Percentiles rank a stretch among this genome's conserved stretches.
phyloP scores from a whole-genome alignment of 129 eudicot genomes.

The Rutidosis leptorrhynchoides region DNA sequence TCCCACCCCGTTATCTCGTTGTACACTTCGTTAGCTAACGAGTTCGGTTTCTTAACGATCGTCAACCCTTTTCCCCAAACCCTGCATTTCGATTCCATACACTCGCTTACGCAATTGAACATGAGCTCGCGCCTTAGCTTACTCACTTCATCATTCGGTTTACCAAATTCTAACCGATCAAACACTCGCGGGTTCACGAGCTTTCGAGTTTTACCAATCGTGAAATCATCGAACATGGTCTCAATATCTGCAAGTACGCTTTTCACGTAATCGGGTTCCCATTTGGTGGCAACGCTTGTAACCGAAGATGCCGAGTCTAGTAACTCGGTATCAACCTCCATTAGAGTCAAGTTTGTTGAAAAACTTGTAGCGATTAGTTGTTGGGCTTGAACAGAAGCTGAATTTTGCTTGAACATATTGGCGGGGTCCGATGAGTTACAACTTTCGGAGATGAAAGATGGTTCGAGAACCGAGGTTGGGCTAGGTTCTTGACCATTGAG shows the following conservation, averaged over 20 bases:
- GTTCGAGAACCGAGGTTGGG: conserved; percentile 78
- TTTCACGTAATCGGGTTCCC: conserved; percentile 67
- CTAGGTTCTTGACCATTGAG: conserved; percentile 56
- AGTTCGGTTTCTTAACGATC: conserved; percentile 44
- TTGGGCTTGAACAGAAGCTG: conserved; percentile 54
- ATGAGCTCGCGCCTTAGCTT: conserved; percentile 47
- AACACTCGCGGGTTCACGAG: conserved; percentile 63
- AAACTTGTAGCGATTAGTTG: conserved; percentile 36
- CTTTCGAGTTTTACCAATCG: conserved; percentile 51
- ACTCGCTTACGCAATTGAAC: conserved; percentile 76
- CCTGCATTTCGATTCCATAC: conserved; percentile 53
- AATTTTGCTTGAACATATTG: conserved; percentile 58
- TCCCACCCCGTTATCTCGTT: conserved; percentile 63
- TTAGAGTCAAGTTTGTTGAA: conserved; percentile 30
- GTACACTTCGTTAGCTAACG: conserved; percentile 62
- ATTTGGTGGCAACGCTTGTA: conserved; percentile 31
- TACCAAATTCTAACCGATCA: conserved; percentile 50
- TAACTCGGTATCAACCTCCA: conserved; percentile 58
- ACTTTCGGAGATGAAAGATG: conserved; percentile 61
- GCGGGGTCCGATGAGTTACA: conserved; percentile 61
- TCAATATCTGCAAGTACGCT: conserved; percentile 50
- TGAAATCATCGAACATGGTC: conserved; percentile 57
- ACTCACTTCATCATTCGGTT: conserved; percentile 22
- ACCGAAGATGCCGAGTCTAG: conserved; percentile 78
- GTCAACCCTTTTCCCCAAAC: conserved; percentile 63